A percentile compares a stretch with the other conserved stretches of the same genome.
phyloP scores from a whole-genome alignment of 495 filamentous ascomycete genomes.

The Talaromyces liani region DNA sequence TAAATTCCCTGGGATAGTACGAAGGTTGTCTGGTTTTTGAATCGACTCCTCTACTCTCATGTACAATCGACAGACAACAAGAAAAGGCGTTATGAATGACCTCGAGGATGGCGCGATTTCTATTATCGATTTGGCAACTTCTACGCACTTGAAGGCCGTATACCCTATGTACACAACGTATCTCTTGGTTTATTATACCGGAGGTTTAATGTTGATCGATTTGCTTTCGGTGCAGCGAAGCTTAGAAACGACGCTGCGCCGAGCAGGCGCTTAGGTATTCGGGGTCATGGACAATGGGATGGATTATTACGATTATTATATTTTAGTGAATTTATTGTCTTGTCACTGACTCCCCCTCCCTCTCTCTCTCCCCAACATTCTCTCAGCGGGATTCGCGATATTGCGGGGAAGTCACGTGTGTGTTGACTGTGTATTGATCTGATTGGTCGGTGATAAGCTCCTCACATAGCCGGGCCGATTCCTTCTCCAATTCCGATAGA shows the following conservation, averaged over 20 bases:
- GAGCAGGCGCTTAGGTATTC: slow-evolving; percentile 1
- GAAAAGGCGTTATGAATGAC: not conserved
- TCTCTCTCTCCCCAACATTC: not conserved
- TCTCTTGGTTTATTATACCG: not conserved
- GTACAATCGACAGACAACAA: slow-evolving; percentile 6
- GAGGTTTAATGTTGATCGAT: not conserved
- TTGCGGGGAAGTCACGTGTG: not conserved
- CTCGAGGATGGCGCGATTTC: not conserved
- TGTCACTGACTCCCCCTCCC: not conserved
- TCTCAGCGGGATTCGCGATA: not conserved
- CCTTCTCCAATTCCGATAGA: not conserved
- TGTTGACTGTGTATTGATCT: not conserved
- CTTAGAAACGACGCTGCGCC: not conserved
- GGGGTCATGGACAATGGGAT: not conserved
- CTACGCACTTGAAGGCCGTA: not conserved
- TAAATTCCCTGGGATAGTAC: not conserved
- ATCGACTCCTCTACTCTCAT: slow-evolving; percentile 1
- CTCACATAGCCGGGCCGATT: not conserved
- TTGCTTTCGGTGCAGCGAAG: not conserved
- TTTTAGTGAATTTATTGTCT: not conserved
- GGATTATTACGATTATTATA: not conserved
- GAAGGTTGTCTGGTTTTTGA: not conserved
- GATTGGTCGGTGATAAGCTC: not conserved
- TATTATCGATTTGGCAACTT: not conserved
- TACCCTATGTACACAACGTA: not conserved